Base-by-base conservation (phyloP, 2,329 filamentous ascomycete species). In the Escovopsis sp. region DNA sequence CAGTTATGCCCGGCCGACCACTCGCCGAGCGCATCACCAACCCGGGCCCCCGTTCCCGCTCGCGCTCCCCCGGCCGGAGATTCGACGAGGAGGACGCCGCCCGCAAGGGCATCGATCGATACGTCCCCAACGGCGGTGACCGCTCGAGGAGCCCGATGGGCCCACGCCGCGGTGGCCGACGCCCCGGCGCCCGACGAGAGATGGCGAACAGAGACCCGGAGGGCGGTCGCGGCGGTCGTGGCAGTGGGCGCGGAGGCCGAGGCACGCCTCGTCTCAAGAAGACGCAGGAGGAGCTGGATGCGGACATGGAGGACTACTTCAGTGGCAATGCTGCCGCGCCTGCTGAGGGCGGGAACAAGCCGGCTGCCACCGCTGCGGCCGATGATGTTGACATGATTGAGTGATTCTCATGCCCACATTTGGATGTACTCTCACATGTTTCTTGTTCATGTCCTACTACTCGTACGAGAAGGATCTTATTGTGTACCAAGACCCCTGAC, bases 221-320 rank as follows among this genome's bases (percentile, higher is more conserved):
- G 21, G 28, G 57, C 44, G 60, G 55, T 12, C 54, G 60, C 18
- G 56, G 55, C 16, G 57, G 55, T 28, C 52, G 59, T 21, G 55
- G 56, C 16, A 60, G 64, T 35, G 39, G 39, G 11, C 57, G 56
- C 28, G 55, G 57, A 17, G 61, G 64, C 35, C 27, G 34, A n/a
- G 28, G 34, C 9, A 30, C 35, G 19, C 68, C 70, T 27, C 70
- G 83, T 33, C 68, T 76, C 2, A 79, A 75, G 58, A 94, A 93
- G 70, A 94, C 87, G 0, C 80, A 86, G 45, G 83, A 93, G 48
- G 84, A 94, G 54, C 66, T 94, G 28, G 87, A 94, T 54, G 84
- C 83, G n/a, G 87, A 94, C 60, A 94, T 94, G 87, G 85, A 79
- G 21, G 84, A 94, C 52, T 94, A 94, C 57, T 94, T 85, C 65